Conservation (phyloP, 148 eudicot species). For the Linanthus parryae region DNA sequence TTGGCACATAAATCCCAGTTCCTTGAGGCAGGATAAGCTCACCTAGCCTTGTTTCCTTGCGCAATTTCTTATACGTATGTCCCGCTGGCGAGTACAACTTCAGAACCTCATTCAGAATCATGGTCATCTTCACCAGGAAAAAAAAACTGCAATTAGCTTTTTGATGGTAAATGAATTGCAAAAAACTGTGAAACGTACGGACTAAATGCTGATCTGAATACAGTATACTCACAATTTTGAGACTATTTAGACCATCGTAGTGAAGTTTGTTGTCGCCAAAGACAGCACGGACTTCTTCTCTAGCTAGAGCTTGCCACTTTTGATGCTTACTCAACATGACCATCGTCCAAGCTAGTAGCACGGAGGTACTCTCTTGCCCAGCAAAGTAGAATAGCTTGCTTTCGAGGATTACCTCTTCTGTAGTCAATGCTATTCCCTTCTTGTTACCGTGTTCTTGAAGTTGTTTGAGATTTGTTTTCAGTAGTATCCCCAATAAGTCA, state of each 20-base stretch:
- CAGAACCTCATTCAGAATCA: constrained; percentile 47
- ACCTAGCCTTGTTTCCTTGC: constrained; percentile 28
- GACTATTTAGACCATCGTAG: not conserved
- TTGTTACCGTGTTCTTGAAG: not conserved
- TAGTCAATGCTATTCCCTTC: not conserved
- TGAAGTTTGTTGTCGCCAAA: not conserved
- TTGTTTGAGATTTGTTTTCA: constrained; percentile 1
- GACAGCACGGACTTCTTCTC: constrained; percentile 7
- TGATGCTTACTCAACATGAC: constrained; percentile 7
- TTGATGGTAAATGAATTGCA: too few species aligned
- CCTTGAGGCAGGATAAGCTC: constrained; percentile 28
- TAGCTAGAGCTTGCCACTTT: constrained; percentile 10
- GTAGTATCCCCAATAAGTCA: constrained; percentile 7
- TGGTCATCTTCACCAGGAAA: constrained; percentile 30
- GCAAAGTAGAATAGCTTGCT: constrained; percentile 10
- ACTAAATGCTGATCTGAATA: too few species aligned
- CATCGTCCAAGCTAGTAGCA: constrained; percentile 10
- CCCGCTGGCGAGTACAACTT: constrained; percentile 35
- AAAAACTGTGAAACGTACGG: too few species aligned
- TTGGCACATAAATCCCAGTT: constrained; percentile 18
- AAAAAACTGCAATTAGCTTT: too few species aligned
- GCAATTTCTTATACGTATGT: constrained; percentile 3
- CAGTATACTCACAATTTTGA: constrained; percentile 11
- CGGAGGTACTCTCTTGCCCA: not conserved
- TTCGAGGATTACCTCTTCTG: constrained; percentile 7